Evolutionary conservation across 768 basidiomycete genomes (phyloP), one percentile per base, ranked within the genome.

Genomic region (Boletus coccyginus): DNA sequence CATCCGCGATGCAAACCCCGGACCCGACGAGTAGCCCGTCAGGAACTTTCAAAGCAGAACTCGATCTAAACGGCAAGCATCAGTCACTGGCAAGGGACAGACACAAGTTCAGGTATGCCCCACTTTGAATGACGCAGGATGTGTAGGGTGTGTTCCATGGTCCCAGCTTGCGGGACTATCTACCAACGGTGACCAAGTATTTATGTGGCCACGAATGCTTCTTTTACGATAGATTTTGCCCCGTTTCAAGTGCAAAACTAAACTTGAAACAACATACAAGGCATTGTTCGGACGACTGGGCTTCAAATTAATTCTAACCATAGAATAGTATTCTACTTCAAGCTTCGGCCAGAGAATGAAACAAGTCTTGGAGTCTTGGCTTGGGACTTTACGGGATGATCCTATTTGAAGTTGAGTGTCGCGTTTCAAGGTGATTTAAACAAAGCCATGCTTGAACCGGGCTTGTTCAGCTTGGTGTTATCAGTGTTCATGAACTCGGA

Each of bases 11-110:
- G 13, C 7, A 29, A 41, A 41, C 31, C 2, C 44, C 49, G 5
- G 63, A 57, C 27, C 52, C 54, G 48, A 48, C 31, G 17, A 55
- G 51, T 13, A 43, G 33, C 21, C 52, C 61, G n/a, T 48, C 47
- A 0, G 38, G 45, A 19, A 56, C 42, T 35, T 39, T 57, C 7
- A 47, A 38, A 17, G 56, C 41, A 47, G 36, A 19, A 3, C 13
- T 31, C 21, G 49, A 38, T 33, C 61, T 63, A 13, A 11, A 21
- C n/a, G n/a, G 11, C 13, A 45, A 57, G 9, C 27, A 38, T 48
- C 24, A 56, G 32, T 8, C 35, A 7, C n/a, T n/a, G n/a, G n/a
- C n/a, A n/a, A 40, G 10, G 14, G 44, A 12, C 6, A 14, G 1
- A 19, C 13, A n/a, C 16, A 5, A 27, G 19, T 9, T 16, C 14